Evolutionary conservation across 192 early-diverging fungal species (phyloP).

Genomic region (Backusella macrospora): DNA sequence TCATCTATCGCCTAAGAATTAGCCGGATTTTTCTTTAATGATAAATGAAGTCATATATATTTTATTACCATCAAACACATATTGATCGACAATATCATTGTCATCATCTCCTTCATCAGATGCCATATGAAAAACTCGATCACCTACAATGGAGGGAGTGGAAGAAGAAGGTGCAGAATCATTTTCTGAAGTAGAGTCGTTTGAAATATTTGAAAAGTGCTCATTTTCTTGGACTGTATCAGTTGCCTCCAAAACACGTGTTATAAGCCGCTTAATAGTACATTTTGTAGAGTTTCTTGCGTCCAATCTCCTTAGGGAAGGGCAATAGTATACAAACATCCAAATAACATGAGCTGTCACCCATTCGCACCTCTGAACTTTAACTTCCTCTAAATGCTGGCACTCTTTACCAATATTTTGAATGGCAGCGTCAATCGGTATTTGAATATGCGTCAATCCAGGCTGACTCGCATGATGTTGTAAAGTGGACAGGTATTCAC

Average conservation of each 20-base stretch:
- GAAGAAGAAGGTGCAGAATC: not conserved
- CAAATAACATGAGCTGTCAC: constrained; percentile 43
- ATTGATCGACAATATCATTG: not conserved
- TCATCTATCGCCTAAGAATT: not conserved
- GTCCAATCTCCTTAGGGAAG: constrained; percentile 39
- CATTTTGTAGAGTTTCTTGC: constrained; percentile 44
- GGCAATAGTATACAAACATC: constrained; percentile 36
- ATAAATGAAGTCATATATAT: too few species aligned
- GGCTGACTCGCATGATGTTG: constrained; percentile 47
- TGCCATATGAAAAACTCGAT: not conserved
- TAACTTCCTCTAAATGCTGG: constrained; percentile 33
- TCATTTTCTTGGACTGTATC: not conserved
- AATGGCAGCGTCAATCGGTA: constrained; percentile 40
- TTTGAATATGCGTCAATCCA: constrained; percentile 44
- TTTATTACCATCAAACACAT: constrained; percentile 2
- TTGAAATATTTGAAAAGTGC: not conserved
- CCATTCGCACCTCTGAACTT: constrained; percentile 50
- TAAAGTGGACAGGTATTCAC: constrained; percentile 49
- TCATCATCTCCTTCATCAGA: not conserved
- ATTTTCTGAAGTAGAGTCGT: not conserved
- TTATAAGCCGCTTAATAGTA: constrained; percentile 30
- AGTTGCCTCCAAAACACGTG: constrained; percentile 31
- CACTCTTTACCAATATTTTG: constrained; percentile 45
- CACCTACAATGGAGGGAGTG: not conserved
- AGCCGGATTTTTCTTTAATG: not conserved